Conservation (phyloP, 148 eudicot genomes). For the Agrostemma githago region DNA sequence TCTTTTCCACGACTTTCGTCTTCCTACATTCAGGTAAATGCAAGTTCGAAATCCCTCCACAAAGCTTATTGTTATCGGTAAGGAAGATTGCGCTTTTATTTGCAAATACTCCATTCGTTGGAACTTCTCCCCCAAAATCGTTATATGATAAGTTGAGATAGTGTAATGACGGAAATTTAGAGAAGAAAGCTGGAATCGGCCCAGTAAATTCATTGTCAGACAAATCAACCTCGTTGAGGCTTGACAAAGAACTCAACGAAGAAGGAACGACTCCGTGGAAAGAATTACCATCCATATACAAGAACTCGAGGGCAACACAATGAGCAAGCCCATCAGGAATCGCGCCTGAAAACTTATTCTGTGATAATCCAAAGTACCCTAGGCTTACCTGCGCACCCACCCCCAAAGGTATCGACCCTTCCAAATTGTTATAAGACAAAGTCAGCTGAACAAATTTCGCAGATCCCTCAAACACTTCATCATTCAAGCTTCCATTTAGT, state of each 20-base stretch:
- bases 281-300: constrained; percentile 26
- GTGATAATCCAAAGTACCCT: constrained; percentile 12
- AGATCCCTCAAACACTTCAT: constrained; percentile 20
- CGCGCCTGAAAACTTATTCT: constrained; percentile 27
- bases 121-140: constrained; percentile 35
- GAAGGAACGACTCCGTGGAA: constrained; percentile 28
- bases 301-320: constrained; percentile 14
- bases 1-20: neutral
- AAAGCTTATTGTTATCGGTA: constrained; percentile 28
- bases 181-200: constrained; percentile 27
- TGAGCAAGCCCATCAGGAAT: constrained; percentile 27
- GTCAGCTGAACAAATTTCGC: neutral
- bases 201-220: constrained; percentile 37
- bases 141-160: constrained; percentile 30
- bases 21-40: constrained; percentile 21
- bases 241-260: constrained; percentile 12
- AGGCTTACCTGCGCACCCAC: constrained; percentile 24
- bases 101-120: constrained; percentile 26
- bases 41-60: constrained; percentile 33
- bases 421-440: constrained; percentile 22
- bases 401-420: constrained; percentile 29
- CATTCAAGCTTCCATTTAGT: constrained; percentile 27
- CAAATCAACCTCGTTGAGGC: constrained; percentile 21
- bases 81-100: constrained; percentile 23
- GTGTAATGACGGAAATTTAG: neutral